A percentile compares a stretch with the other conserved stretches of the same genome.
Conservation (phyloP, 257 asterid species). For the Lithospermum erythrorhizon region DNA sequence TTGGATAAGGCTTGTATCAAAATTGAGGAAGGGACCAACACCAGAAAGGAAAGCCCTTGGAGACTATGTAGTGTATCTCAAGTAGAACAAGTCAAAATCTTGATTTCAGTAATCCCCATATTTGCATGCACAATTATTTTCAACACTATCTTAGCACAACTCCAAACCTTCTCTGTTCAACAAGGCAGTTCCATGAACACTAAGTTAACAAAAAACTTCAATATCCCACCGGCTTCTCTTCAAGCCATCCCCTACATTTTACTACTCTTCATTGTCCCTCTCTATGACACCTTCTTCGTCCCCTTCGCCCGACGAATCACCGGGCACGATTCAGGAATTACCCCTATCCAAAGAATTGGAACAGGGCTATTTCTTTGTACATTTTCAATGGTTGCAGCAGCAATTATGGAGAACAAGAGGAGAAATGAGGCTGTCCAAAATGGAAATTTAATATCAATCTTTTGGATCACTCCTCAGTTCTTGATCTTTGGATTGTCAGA, state of each 20-base stretch:
- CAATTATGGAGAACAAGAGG: conserved; percentile 55
- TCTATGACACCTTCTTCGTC: conserved; percentile 63
- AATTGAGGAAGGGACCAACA: conserved; percentile 19
- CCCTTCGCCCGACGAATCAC: conserved; percentile 69
- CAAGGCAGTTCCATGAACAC: conserved; percentile 86
- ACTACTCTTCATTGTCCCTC: conserved; percentile 66
- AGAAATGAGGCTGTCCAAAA: conserved; percentile 22
- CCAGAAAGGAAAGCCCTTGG: conserved; percentile 45
- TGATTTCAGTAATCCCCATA: conserved; percentile 61
- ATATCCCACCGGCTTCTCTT: conserved; percentile 90
- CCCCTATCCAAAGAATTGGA: conserved; percentile 69
- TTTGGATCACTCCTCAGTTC: conserved; percentile 89
- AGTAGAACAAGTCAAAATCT: conserved; percentile 69
- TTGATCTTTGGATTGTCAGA: conserved; percentile 77
- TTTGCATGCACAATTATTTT: conserved; percentile 84
- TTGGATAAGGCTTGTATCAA: conserved; percentile 89
- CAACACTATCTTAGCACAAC: conserved; percentile 86
- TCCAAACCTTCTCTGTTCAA: conserved; percentile 94
- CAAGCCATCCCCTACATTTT: conserved; percentile 88
- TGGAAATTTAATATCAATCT: conserved; percentile 28
- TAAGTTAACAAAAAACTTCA: conserved; percentile 39
- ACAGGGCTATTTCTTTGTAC: conserved; percentile 58
- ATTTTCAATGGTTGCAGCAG: conserved; percentile 87
- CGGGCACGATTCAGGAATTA: conserved; percentile 51
- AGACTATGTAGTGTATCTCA: conserved; percentile 42